Evolutionary conservation across 495 filamentous ascomycete genomes (phyloP), one percentile per base, ranked within the genome.

Genomic region (Trichoderma asperelloides): DNA sequence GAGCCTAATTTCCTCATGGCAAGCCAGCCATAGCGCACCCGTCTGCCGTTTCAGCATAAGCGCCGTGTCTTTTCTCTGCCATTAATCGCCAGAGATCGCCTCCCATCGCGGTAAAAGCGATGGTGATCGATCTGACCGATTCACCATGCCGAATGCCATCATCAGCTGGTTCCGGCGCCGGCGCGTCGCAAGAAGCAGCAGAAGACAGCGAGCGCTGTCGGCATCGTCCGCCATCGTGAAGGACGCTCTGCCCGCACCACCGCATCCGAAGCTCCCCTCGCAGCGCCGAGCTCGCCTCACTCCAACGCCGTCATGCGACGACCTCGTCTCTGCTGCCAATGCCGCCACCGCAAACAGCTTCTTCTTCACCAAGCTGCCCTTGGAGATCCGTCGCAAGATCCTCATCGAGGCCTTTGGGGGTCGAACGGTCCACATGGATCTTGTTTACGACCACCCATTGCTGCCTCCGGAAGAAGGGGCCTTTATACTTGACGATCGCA

Each of bases 391-490:
- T 23, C 70, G 62, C 39, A 67, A 43, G 25, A 70, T 73, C 27
- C 70, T 73, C 7, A 15, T 57, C 39, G 68, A 70, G 11, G 70
- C 71, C 27, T 71, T 73, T 49, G 71, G 71, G 7, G 65, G 47
- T 33, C 70, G 65, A n/a, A 67, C 65, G 5, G 15, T 73, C 3
- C 71, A 73, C 64, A 40, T 73, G 25, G 67, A 71, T 64, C 51
- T 71, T 33, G 28, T 67, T 21, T 64, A 67, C 55, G 62, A 65
- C 23, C 70, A 73, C 47, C 69, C 71, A 21, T 28, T 65, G 6
- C 47, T 37, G 27, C 69, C 55, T 57, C 16, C 37, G n/a, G 64
- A 25, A 60, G 49, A 55, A 11, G 16, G 25, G 16, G 13, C 43
- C n/a, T 18, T 7, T 6, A 16, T 4, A 47, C 9, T 15, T 3